Conservation (phyloP, 2,329 filamentous ascomycete species). For the Neonectria punicea region DNA sequence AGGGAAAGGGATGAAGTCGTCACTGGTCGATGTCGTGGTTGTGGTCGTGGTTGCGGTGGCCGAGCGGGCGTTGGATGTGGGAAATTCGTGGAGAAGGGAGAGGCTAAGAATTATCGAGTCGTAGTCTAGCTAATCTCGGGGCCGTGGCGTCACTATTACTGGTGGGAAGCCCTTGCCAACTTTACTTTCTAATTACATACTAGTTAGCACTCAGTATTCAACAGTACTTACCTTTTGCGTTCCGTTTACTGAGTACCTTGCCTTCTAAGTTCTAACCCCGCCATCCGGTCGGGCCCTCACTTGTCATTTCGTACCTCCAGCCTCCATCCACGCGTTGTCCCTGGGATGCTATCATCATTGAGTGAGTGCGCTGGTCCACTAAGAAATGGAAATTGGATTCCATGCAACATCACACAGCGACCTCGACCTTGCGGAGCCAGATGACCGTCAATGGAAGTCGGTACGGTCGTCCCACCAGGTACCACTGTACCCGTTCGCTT, state of each 20-base stretch:
- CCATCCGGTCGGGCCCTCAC: too few relatives aligned
- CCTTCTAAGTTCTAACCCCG: too few relatives aligned
- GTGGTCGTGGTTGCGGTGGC: not conserved
- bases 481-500: not conserved
- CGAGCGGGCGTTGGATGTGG: not conserved
- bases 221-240: too few relatives aligned
- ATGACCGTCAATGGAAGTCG: too few relatives aligned
- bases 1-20: not conserved
- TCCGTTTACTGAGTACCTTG: too few relatives aligned
- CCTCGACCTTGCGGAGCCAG: too few relatives aligned
- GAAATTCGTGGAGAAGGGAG: not conserved
- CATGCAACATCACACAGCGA: not conserved
- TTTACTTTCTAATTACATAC: not conserved
- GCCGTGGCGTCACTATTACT: slow-evolving; percentile 4
- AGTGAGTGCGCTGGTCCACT: not conserved
- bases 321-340: too few relatives aligned
- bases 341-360: not conserved
- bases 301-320: not conserved
- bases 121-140: not conserved
- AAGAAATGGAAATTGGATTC: not conserved
- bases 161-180: not conserved
- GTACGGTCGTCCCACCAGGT: not conserved
- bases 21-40: not conserved
- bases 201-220: too few relatives aligned
- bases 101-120: slow-evolving; percentile 3